Conservation (phyloP, 1,139 yeast species). For the Nakaseomyces uthaithaninus region DNA sequence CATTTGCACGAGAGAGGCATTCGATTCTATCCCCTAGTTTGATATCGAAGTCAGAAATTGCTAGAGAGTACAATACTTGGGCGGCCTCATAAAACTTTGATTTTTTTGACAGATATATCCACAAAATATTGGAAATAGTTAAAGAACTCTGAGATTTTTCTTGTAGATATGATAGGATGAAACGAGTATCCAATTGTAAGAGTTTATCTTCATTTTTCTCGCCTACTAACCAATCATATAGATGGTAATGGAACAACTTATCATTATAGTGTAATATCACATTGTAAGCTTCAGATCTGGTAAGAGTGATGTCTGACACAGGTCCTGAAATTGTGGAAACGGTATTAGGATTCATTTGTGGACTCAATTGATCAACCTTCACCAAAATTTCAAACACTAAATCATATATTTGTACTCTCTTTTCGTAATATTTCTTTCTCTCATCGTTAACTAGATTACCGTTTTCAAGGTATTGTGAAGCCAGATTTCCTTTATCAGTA, state of each 20-base stretch:
- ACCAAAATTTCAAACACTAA: constrained; percentile 67
- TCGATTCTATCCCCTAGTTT: constrained; percentile 71
- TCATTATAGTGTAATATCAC: constrained; percentile 70
- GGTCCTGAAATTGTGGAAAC: constrained; percentile 26
- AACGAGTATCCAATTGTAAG: constrained; percentile 74
- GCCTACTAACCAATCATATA: constrained; percentile 85
- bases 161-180: constrained; percentile 65
- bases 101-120: constrained; percentile 83
- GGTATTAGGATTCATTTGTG: neutral
- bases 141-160: constrained; percentile 62
- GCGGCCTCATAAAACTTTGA: constrained; percentile 80
- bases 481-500: constrained; percentile 52
- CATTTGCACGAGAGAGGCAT: constrained; percentile 83
- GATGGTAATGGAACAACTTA: constrained; percentile 76
- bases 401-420: constrained; percentile 56
- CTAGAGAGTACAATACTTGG: constrained; percentile 62
- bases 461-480: constrained; percentile 46
- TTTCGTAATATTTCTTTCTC: constrained; percentile 37
- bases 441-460: constrained; percentile 44
- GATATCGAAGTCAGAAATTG: constrained; percentile 66
- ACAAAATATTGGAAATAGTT: constrained; percentile 70
- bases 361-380: constrained; percentile 59
- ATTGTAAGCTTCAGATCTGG: constrained; percentile 66
- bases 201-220: constrained; percentile 73
- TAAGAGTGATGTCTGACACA: constrained; percentile 45